Percentiles rank a stretch among this genome's conserved stretches.
Conservation (phyloP, 176 grass and related monocot genomes). For the Cymbopogon citratus region DNA sequence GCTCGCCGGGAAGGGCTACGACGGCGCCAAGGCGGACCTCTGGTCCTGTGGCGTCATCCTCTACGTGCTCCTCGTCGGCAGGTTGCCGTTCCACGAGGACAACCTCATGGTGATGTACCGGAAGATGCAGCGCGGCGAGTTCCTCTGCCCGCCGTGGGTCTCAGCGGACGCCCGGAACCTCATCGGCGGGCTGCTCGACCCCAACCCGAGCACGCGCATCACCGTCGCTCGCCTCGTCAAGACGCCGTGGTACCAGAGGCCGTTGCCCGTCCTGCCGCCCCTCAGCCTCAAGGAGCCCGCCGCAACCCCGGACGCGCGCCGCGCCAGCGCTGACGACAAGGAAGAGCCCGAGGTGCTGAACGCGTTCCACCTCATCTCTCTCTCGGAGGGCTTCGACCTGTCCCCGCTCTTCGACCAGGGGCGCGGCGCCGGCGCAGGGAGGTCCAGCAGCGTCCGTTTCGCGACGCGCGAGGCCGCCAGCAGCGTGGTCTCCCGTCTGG, state of each 20-base stretch:
- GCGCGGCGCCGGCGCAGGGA: neutral
- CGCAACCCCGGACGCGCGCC: neutral
- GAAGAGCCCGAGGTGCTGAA: neutral
- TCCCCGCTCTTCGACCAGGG: neutral
- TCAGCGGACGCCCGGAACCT: neutral
- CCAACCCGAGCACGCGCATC: neutral
- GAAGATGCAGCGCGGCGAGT: neutral
- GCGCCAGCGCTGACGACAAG: neutral
- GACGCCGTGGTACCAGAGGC: neutral
- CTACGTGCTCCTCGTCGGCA: conserved; percentile 51
- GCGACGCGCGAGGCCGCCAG: neutral
- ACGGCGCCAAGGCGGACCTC: conserved; percentile 50
- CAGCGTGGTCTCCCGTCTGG: conserved; percentile 33
- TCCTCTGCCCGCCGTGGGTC: neutral
- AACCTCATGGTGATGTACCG: neutral
- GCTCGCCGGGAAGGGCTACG: conserved; percentile 35
- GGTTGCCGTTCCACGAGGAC: conserved; percentile 36
- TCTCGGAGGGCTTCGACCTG: neutral
- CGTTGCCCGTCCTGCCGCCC: neutral
- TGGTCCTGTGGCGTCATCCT: conserved; percentile 63
- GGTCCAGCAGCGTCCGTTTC: neutral
- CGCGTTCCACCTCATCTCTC: neutral
- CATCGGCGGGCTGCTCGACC: neutral
- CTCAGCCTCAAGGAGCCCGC: neutral
- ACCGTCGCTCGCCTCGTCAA: neutral